Percentiles rank a stretch among this genome's conserved stretches.
Evolutionary conservation across 805 yeast genomes (phyloP).

Genomic region (Saturnispora diversa): DNA sequence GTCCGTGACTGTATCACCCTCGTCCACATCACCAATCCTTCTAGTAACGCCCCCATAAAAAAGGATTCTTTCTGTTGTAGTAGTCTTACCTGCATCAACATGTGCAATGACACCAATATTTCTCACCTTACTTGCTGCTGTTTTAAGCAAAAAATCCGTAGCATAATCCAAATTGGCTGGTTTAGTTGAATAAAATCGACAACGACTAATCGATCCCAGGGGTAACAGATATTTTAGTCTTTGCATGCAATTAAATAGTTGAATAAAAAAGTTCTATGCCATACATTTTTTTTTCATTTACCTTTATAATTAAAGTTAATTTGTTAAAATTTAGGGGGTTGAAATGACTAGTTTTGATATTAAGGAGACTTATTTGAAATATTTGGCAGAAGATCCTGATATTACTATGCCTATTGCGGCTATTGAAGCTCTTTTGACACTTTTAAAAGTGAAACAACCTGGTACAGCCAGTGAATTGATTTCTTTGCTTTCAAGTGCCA

Average conservation of each 20-base stretch:
- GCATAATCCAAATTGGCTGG: conserved; percentile 13
- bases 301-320: too few species aligned
- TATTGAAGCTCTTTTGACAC: conserved; percentile 83
- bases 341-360: conserved; percentile 55
- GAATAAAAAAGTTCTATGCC: too few species aligned
- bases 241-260: too few species aligned
- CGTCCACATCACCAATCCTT: conserved; percentile 86
- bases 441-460: conserved; percentile 77
- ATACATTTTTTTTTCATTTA: conserved; percentile 3
- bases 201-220: too few species aligned
- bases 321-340: too few species aligned
- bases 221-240: too few species aligned
- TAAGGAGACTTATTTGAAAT: conserved; percentile 68
- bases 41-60: conserved; percentile 75
- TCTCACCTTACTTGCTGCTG: conserved; percentile 40
- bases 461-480: conserved; percentile 90
- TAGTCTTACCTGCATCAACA: conserved; percentile 97
- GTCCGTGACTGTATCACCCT: conserved; percentile 95
- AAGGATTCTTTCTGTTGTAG: conserved; percentile 95
- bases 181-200: conserved; percentile 1
- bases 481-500: conserved; percentile 69
- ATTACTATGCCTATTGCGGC: conserved; percentile 99
- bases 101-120: conserved; percentile 98
- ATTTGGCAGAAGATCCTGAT: conserved; percentile 83
- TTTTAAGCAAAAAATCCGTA: conserved; percentile 17